A percentile compares a stretch with the other conserved stretches of the same genome.
Evolutionary conservation across 176 grass and related monocot species (phyloP).

Genomic region (Panicum miliaceum): DNA sequence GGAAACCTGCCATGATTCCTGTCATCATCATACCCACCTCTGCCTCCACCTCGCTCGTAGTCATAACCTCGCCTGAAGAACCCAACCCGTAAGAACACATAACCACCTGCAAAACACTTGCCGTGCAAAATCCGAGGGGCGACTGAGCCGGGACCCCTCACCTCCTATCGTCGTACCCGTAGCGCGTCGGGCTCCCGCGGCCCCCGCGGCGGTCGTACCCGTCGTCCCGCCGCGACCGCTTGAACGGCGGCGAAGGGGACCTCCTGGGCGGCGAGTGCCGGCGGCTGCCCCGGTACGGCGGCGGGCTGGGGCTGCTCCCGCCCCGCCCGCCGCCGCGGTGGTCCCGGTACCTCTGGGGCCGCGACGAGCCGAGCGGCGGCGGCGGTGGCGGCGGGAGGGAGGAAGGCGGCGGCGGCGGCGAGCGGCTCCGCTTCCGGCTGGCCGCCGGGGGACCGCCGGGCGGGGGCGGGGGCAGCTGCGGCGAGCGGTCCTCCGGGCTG

Average conservation of each 20-base stretch:
- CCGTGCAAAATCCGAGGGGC: background rate
- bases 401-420: constrained; percentile 51
- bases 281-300: constrained; percentile 65
- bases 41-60: constrained; percentile 70
- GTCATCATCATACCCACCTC: constrained; percentile 79
- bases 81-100: background rate
- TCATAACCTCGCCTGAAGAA: constrained; percentile 64
- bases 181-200: constrained; percentile 70
- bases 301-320: constrained; percentile 61
- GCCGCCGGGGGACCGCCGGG: constrained; percentile 43
- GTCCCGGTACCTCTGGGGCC: constrained; percentile 66
- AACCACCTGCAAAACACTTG: background rate
- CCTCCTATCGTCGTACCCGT: constrained; percentile 52
- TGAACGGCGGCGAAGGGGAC: constrained; percentile 74
- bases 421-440: constrained; percentile 68
- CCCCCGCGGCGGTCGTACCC: constrained; percentile 86
- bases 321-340: constrained; percentile 48
- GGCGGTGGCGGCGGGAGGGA: constrained; percentile 58
- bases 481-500: constrained; percentile 59
- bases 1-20: constrained; percentile 66
- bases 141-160: constrained; percentile 1
- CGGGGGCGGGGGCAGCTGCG: constrained; percentile 56
- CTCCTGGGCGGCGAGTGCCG: constrained; percentile 73
- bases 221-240: constrained; percentile 80
- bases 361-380: constrained; percentile 53